A percentile compares a stretch with the other conserved stretches of the same genome.
These are phyloP conservation scores for Meira miltonrushii DNA, from an alignment of 1,284 basidiomycete species.

Conservation along the genomic window DNA sequence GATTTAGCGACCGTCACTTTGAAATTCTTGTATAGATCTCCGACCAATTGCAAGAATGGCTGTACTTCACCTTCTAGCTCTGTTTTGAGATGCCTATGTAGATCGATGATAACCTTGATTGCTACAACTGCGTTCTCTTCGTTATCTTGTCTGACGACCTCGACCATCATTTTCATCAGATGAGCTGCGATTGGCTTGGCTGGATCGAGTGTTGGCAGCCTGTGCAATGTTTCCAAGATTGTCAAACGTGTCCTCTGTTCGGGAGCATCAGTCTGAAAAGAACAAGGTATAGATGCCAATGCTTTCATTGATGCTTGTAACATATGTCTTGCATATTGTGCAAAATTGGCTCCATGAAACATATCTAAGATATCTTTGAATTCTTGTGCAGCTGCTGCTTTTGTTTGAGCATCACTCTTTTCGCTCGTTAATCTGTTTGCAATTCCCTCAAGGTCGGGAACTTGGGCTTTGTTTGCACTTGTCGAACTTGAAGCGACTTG, in stretches of 20 bases:
- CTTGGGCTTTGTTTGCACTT: background rate
- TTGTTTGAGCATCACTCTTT: slow-evolving; percentile 9
- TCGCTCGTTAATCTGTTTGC: slow-evolving; percentile 2
- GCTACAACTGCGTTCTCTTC: slow-evolving; percentile 90
- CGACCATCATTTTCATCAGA: slow-evolving; percentile 70
- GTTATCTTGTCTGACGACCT: slow-evolving; percentile 81
- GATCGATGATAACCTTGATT: slow-evolving; percentile 87
- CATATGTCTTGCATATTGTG: slow-evolving; percentile 59
- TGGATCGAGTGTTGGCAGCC: slow-evolving; percentile 75
- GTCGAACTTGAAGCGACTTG: background rate
- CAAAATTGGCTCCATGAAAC: slow-evolving; percentile 61
- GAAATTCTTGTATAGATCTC: slow-evolving; percentile 74
- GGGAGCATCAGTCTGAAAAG: slow-evolving; percentile 69
- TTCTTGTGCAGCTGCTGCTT: slow-evolving; percentile 26
- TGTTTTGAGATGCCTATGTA: slow-evolving; percentile 54
- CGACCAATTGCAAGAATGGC: slow-evolving; percentile 71
- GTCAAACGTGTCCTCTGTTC: slow-evolving; percentile 68
- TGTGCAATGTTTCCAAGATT: slow-evolving; percentile 60
- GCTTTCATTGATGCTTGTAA: slow-evolving; percentile 76
- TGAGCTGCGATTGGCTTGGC: slow-evolving; percentile 66
- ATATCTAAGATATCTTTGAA: slow-evolving; percentile 45
- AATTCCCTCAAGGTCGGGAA: slow-evolving; percentile 2
- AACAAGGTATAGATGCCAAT: slow-evolving; percentile 69
- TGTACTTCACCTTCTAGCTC: slow-evolving; percentile 70
- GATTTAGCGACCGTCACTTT: slow-evolving; percentile 69